These are phyloP conservation scores for Chalciporus sp. DNA, from an alignment of 1,284 basidiomycete species.

Conservation along the genomic window DNA sequence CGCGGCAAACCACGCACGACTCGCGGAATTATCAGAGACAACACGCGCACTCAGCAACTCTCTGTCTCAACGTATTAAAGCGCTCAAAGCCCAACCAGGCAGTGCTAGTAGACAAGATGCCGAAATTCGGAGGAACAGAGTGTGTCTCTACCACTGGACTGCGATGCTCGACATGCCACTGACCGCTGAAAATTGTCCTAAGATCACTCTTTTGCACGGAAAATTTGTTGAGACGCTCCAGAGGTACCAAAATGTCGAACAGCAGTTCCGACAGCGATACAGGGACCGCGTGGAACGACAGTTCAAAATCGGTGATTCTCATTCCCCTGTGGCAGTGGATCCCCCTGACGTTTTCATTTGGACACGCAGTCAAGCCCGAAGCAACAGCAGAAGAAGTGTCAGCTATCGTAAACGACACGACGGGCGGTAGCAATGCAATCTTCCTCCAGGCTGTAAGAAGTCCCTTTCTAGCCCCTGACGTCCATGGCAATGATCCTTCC, in stretches of 20 bases:
- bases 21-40: conserved; percentile 61
- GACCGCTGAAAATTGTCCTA: neutral
- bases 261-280: conserved; percentile 82
- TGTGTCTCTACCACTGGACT: conserved; percentile 40
- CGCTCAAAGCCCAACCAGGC: conserved; percentile 44
- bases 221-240: conserved; percentile 73
- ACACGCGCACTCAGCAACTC: conserved; percentile 64
- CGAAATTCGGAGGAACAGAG: conserved; percentile 72
- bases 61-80: conserved; percentile 68
- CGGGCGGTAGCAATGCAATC: conserved; percentile 62
- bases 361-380: conserved; percentile 77
- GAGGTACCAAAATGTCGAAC: conserved; percentile 83
- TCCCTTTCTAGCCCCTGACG: neutral
- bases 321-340: neutral
- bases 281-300: conserved; percentile 87
- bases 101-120: conserved; percentile 48
- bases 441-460: conserved; percentile 83
- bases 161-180: neutral
- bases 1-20: conserved; percentile 47
- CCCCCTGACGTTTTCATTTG: neutral
- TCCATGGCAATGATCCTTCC: neutral
- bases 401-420: conserved; percentile 73
- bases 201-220: conserved; percentile 58
- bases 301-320: conserved; percentile 75
- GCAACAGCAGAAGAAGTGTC: conserved; percentile 84